phyloP scores from a whole-genome alignment of 176 grass and related monocot species.

The Puya raimondii region DNA sequence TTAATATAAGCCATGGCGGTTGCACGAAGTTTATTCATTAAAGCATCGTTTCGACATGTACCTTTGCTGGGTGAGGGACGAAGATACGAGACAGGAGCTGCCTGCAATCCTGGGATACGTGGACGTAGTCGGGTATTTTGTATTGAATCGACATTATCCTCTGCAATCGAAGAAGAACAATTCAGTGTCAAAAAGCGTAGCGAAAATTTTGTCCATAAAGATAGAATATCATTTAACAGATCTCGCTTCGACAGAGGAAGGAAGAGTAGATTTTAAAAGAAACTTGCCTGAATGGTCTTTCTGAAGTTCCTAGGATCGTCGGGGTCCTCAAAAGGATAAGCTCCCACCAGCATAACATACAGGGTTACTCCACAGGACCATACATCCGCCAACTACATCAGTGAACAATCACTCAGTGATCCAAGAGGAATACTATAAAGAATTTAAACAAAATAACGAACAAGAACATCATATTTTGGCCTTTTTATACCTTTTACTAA shows the following conservation, averaged over 20 bases:
- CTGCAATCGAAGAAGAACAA: conserved; percentile 23
- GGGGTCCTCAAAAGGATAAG: conserved; percentile 70
- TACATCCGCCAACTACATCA: conserved; percentile 62
- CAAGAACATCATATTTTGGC: no score
- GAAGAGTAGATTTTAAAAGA: background rate
- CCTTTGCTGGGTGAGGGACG: conserved; percentile 46
- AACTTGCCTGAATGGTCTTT: conserved; percentile 56
- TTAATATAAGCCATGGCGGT: no score
- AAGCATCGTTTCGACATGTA: conserved; percentile 14
- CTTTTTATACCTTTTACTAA: no score
- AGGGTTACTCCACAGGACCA: conserved; percentile 80
- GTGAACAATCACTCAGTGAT: background rate
- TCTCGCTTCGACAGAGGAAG: background rate
- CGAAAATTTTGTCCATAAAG: background rate
- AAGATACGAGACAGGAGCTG: conserved; percentile 68
- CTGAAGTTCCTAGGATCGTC: conserved; percentile 69
- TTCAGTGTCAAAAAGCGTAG: background rate
- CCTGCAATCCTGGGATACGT: conserved; percentile 67
- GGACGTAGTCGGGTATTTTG: conserved; percentile 73
- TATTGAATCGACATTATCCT: conserved; percentile 71
- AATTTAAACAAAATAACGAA: no score
- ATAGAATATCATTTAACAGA: background rate
- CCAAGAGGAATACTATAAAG: background rate
- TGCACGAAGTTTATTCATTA: no score
- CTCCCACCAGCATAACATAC: conserved; percentile 75